Conservation (phyloP, 345 rosid species). For the Orychophragmus violaceus region DNA sequence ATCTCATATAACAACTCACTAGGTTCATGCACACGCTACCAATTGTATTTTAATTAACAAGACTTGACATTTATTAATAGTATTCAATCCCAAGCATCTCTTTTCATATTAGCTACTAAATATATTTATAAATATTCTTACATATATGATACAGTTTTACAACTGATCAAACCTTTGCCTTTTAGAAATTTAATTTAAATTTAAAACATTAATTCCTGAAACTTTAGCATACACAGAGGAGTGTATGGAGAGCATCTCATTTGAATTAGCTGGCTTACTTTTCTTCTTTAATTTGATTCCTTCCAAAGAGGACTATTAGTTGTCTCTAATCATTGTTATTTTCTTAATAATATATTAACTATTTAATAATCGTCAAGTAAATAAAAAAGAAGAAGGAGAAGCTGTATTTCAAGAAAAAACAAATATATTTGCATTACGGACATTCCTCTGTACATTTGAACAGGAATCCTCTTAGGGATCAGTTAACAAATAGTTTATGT, state of each 20-base stretch:
- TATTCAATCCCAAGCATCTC: not conserved
- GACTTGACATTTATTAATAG: not conserved
- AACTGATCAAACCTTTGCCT: not conserved
- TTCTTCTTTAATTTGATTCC: constrained; percentile 1
- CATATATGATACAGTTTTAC: not conserved
- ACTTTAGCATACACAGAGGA: constrained; percentile 13
- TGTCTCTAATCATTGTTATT: constrained; percentile 27
- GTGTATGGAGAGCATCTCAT: constrained; percentile 27
- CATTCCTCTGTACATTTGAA: constrained; percentile 30
- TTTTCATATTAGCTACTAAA: not conserved
- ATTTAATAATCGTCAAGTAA: not conserved
- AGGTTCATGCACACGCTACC: constrained; percentile 17
- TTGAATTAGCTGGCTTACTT: constrained; percentile 24
- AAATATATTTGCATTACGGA: constrained; percentile 8
- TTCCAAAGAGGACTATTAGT: constrained; percentile 25
- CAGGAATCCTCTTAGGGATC: constrained; percentile 36
- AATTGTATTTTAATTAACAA: not conserved
- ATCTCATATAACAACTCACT: not conserved
- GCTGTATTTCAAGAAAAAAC: constrained; percentile 12
- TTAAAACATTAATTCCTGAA: not conserved
- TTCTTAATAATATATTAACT: constrained; percentile 4
- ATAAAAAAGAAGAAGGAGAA: constrained; percentile 3
- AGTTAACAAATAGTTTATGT: constrained; percentile 25
- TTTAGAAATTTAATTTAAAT: not conserved
- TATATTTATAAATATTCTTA: not conserved